Percentiles rank a stretch among this genome's conserved stretches.
Evolutionary conservation across 495 filamentous ascomycete genomes (phyloP).

Genomic region (Penicillium pulvis): DNA sequence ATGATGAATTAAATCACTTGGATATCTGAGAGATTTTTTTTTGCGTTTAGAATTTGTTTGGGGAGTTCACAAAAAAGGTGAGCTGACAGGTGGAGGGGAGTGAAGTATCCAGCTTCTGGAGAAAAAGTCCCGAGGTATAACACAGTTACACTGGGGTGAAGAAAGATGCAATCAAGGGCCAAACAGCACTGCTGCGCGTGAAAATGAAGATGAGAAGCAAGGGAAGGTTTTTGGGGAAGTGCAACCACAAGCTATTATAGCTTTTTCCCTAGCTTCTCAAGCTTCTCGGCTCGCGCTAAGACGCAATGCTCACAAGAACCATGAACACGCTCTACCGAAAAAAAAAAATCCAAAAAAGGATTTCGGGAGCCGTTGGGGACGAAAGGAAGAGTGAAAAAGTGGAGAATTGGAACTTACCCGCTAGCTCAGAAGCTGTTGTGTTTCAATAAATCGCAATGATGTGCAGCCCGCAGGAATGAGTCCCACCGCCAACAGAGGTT

Average conservation of each 20-base stretch:
- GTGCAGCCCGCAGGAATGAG: slow-evolving; percentile 24
- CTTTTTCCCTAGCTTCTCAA: background rate
- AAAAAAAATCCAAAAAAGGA: slow-evolving; percentile 14
- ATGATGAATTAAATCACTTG: slow-evolving; percentile 20
- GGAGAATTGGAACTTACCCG: slow-evolving; percentile 19
- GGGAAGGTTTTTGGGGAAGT: slow-evolving; percentile 13
- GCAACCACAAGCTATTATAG: slow-evolving; percentile 24
- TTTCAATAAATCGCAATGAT: slow-evolving; percentile 29
- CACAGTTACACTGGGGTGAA: slow-evolving; percentile 29
- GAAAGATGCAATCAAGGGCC: slow-evolving; percentile 27
- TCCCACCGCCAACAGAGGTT: slow-evolving; percentile 22
- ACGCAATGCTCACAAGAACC: slow-evolving; percentile 7
- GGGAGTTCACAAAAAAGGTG: slow-evolving; percentile 3
- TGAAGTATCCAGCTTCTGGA: slow-evolving; percentile 29
- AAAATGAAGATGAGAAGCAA: slow-evolving; percentile 27
- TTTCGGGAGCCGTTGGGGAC: slow-evolving; percentile 4
- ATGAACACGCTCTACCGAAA: slow-evolving; percentile 8
- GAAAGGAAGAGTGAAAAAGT: slow-evolving; percentile 18
- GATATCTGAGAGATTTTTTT: slow-evolving; percentile 5
- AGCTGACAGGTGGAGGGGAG: slow-evolving; percentile 9
- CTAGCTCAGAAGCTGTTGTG: slow-evolving; percentile 3
- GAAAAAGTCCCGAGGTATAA: slow-evolving; percentile 15
- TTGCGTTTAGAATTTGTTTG: slow-evolving; percentile 6
- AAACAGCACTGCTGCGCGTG: slow-evolving; percentile 38
- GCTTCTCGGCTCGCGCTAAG: slow-evolving; percentile 1